Percentiles rank a stretch among this genome's conserved stretches.
These are phyloP conservation scores for Lentinula lateritia DNA, from an alignment of 768 basidiomycete genomes.

Conservation along the genomic window DNA sequence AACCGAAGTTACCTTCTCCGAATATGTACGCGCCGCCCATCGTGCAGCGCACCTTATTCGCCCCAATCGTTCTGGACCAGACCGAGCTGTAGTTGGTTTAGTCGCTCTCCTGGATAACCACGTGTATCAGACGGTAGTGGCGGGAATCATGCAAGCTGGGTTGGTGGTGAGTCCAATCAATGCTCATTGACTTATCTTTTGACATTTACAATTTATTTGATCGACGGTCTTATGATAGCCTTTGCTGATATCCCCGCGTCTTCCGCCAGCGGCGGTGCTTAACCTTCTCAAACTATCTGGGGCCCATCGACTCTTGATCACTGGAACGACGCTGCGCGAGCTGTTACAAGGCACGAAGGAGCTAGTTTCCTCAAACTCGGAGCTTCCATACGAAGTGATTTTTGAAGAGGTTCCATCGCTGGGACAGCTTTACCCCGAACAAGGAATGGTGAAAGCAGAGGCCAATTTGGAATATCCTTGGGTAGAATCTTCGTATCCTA, in stretches of 20 bases:
- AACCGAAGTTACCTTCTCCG: constrained; percentile 19
- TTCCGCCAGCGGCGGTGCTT: constrained; percentile 14
- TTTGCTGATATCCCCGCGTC: constrained; percentile 17
- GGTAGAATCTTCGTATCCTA: not conserved
- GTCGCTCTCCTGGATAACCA: constrained; percentile 3
- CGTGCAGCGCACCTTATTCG: constrained; percentile 12
- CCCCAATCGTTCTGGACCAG: not conserved
- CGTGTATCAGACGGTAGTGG: constrained; percentile 7
- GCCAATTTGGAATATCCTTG: constrained; percentile 15
- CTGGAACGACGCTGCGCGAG: constrained; percentile 3
- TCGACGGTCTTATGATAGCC: constrained; percentile 11
- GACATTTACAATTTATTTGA: not conserved
- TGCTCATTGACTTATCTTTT: not conserved
- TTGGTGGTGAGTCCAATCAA: constrained; percentile 5
- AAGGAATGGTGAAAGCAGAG: constrained; percentile 14
- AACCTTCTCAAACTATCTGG: constrained; percentile 14
- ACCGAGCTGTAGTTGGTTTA: constrained; percentile 12
- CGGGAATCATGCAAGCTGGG: constrained; percentile 8
- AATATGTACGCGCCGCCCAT: constrained; percentile 23
- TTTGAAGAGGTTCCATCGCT: constrained; percentile 28
- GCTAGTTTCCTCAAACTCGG: not conserved
- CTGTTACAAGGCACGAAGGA: constrained; percentile 10
- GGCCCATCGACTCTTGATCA: constrained; percentile 15
- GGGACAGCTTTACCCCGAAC: constrained; percentile 23
- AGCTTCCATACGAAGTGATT: not conserved